Evolutionary conservation across 2,329 filamentous ascomycete species (phyloP), one percentile per base, ranked within the genome.

Genomic region (Alternaria conjuncta): DNA sequence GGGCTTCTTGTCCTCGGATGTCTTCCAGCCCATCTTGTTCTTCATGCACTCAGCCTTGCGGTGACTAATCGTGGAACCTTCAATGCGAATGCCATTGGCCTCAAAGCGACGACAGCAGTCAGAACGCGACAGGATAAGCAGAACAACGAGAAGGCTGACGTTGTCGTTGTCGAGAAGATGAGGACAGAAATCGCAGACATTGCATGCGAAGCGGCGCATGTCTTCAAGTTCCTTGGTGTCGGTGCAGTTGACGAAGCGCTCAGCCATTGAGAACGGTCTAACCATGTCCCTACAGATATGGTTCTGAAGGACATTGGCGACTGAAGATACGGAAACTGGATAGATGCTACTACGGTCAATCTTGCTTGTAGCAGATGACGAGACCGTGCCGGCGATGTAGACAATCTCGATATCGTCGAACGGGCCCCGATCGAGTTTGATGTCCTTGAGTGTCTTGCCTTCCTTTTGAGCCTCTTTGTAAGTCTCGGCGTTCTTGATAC

Each of bases 91-190:
- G 18, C 78, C 78, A 21, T 78, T 79, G 51, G 77, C 71, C 21
- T 77, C 72, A 60, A 79, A 79, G 10, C 77, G 76, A 18, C 67
- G 68, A 51, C 76, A 78, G 57, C 77, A 74, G 56, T 80, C 78
- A 3, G 77, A 78, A 6, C 78, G 73, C 1, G 75, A 73, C 8
- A 80, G 63, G 20, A 80, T 79, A 13, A 80, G 73, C 0, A 80
- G 67, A 2, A 80, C 74, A 9, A 79, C 72, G 9, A 80, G 73
- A 4, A 80, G 68, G 55, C 74, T 78, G 45, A 77, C 71, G 49
- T 80, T 80, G 57, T 80, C 78, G 53, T 80, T 80, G 59, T 80
- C 78, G 9, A 80, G 73, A 18, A 80, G 73, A 50, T 80, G 78
- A 15, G 78, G 78, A n/a, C 75, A 76, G 46, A 75, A 80, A 57